These are phyloP conservation scores for Castanea mollissima DNA, from an alignment of 306 rosid genomes.

Conservation along the genomic window DNA sequence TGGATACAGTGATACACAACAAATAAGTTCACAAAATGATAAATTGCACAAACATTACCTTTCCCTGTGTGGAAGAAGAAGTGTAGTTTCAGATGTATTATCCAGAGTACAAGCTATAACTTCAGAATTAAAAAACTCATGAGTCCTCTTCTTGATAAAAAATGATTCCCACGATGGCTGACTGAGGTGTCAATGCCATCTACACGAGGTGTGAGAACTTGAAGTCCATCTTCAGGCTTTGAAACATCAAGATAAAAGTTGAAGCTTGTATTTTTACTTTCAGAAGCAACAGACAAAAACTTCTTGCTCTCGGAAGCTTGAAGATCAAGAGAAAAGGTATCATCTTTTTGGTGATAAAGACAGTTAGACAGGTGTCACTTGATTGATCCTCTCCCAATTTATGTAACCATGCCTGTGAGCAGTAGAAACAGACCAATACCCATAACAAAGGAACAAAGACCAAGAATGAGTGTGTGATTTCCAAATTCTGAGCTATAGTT, in stretches of 20 bases:
- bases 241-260: slow-evolving; percentile 83
- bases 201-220: slow-evolving; percentile 70
- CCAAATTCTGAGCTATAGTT: not conserved
- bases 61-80: slow-evolving; percentile 87
- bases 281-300: slow-evolving; percentile 81
- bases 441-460: not conserved
- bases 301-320: slow-evolving; percentile 77
- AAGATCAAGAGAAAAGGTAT: slow-evolving; percentile 74
- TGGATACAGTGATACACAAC: too few species aligned
- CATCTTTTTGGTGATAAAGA: slow-evolving; percentile 79
- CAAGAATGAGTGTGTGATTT: not conserved
- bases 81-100: slow-evolving; percentile 53
- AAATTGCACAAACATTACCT: slow-evolving; percentile 46
- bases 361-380: slow-evolving; percentile 65
- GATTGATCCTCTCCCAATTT: slow-evolving; percentile 73
- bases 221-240: slow-evolving; percentile 70
- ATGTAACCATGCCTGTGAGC: slow-evolving; percentile 83
- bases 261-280: slow-evolving; percentile 81
- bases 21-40: not conserved
- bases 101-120: slow-evolving; percentile 71
- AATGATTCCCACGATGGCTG: slow-evolving; percentile 86
- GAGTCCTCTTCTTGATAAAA: slow-evolving; percentile 72
- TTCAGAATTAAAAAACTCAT: slow-evolving; percentile 77
- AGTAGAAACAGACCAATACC: not conserved
- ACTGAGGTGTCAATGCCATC: slow-evolving; percentile 73